Base-by-base conservation (phyloP, 805 yeast species). In the Teunomyces panamensis region DNA sequence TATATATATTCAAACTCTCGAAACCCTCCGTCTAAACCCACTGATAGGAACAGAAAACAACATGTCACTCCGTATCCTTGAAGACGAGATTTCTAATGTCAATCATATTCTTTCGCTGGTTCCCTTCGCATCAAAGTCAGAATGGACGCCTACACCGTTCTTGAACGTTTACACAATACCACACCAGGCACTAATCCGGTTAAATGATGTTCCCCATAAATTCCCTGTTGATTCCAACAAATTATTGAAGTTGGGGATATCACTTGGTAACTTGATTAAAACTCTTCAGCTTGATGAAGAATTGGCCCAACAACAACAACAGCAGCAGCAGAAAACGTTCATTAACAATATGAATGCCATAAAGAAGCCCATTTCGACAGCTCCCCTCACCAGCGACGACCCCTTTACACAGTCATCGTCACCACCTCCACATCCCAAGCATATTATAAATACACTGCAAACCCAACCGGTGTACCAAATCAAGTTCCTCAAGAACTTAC, bases 181-280 rank as follows among this genome's bases (percentile, higher is more conserved):
- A 56, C 60, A 26, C 41, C 30, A 26, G 16, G 30, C 30, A 9
- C 42, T 69, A 28, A 42, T 46, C 30, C 47, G 46, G 43, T 55
- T 71, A 28, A 62, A 64, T 35, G 58, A 60, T 16, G 55, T 59
- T 13, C 43, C 49, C 16, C 43, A 47, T 11, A 56, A 53, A 44
- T 63, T 64, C 49, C 75, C 73, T 24, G 60, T 72, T 5, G 67
- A 73, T 43, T 56, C 67, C 30, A 66, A 54, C 51, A 71, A 69
- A 50, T 59, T 73, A 28, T 53, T 73, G 39, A 73, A 73, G 54
- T 54, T 73, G 29, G 73, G 73, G 14, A 70, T 73, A 26, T 70
- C 75, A 30, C 59, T 73, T 28, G 78, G 78, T 1, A 72, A 71
- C 52, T 56, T 72, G 30, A 49, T 71, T 36, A 69, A 69, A 48